phyloP scores from a whole-genome alignment of 805 yeast genomes.

The Brettanomyces sp. region DNA sequence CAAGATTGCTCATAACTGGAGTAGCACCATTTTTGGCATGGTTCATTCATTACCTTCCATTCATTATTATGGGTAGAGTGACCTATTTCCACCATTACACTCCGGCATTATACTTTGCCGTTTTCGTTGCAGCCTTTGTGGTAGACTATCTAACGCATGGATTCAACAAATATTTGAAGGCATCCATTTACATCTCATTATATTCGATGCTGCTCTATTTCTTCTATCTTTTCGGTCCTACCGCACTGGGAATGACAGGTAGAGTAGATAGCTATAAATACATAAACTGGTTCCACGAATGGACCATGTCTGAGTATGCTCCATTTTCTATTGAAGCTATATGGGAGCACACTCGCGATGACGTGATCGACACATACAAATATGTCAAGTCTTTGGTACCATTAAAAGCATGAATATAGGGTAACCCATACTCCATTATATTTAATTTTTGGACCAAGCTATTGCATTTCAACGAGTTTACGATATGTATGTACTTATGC shows the following conservation, averaged over 20 bases:
- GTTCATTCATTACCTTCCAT: conserved; percentile 71
- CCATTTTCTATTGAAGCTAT: neutral
- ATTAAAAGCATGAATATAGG: no score
- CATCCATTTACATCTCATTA: conserved; percentile 29
- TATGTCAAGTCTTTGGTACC: neutral
- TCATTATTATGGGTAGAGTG: conserved; percentile 75
- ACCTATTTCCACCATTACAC: conserved; percentile 80
- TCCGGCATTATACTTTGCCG: conserved; percentile 75
- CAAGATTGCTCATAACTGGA: conserved; percentile 46
- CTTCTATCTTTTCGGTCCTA: conserved; percentile 53
- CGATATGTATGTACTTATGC: no score
- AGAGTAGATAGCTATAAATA: conserved; percentile 29
- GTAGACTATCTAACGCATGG: conserved; percentile 35
- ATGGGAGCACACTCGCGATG: neutral
- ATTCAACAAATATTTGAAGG: conserved; percentile 20
- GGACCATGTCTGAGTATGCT: conserved; percentile 23
- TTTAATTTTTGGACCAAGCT: neutral
- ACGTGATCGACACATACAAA: neutral
- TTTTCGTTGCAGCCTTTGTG: conserved; percentile 44
- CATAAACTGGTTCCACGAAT: conserved; percentile 38
- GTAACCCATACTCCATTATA: no score
- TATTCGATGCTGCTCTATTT: conserved; percentile 37
- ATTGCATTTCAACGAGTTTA: no score
- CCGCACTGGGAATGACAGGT: conserved; percentile 61
- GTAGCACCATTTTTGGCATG: conserved; percentile 73